Conservation (phyloP, 139 green algal genomes). For the Chlorella ohadii region DNA sequence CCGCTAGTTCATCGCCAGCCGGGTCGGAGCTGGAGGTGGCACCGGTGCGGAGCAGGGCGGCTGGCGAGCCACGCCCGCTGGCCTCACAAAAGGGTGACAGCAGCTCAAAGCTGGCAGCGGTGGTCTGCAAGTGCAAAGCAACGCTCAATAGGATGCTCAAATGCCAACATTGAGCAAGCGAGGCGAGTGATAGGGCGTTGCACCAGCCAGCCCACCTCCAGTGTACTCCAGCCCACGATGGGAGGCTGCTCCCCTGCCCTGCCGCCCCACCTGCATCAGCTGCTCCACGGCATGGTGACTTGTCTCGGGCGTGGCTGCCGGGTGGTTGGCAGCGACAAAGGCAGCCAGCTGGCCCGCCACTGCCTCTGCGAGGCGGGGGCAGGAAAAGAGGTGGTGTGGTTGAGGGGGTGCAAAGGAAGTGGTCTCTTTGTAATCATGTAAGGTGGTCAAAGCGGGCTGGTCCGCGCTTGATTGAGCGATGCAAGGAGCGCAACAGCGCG, state of each 20-base stretch:
- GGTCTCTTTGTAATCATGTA: too few relatives aligned
- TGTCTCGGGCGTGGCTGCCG: neutral
- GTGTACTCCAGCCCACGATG: too few relatives aligned
- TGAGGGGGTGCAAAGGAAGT: too few relatives aligned
- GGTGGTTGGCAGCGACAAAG: conserved; percentile 22
- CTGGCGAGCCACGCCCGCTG: conserved; percentile 4
- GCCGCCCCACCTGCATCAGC: neutral
- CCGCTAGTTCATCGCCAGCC: neutral
- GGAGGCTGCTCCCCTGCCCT: too few relatives aligned
- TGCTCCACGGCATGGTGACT: neutral
- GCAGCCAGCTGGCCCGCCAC: conserved; percentile 8
- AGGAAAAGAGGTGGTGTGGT: too few relatives aligned
- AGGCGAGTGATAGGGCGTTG: too few relatives aligned
- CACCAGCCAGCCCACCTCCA: too few relatives aligned
- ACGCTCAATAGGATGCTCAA: too few relatives aligned
- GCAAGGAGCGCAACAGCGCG: too few relatives aligned
- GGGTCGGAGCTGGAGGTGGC: neutral
- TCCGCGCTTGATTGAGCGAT: neutral
- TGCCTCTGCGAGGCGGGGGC: neutral
- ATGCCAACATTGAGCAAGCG: too few relatives aligned
- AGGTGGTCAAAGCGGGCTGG: too few relatives aligned
- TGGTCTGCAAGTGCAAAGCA: conserved; percentile 8
- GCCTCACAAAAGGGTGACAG: conserved; percentile 13
- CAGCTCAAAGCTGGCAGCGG: conserved; percentile 7
- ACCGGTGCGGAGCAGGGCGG: neutral